These are phyloP conservation scores for Aureobasidium pullulans DNA, from an alignment of 2,329 filamentous ascomycete species.

Conservation along the genomic window DNA sequence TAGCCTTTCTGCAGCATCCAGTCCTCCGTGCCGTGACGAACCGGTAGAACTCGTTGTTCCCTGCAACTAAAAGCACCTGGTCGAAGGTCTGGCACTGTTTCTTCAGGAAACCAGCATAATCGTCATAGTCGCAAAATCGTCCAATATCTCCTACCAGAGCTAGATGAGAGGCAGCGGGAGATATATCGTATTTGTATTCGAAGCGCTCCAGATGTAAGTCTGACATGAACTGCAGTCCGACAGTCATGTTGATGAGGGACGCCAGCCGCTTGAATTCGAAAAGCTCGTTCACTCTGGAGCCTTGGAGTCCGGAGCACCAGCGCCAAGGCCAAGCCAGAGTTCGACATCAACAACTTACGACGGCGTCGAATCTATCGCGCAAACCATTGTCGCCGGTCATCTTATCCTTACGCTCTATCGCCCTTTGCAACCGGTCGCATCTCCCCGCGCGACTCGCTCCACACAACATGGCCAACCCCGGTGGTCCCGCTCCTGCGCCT, in stretches of 20 bases:
- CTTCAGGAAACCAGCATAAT: slow-evolving; percentile 39
- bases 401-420: not conserved
- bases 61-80: slow-evolving; percentile 43
- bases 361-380: not conserved
- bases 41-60: slow-evolving; percentile 50
- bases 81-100: slow-evolving; percentile 37
- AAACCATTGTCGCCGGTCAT: not conserved
- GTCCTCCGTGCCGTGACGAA: slow-evolving; percentile 31
- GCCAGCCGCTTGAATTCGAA: too few relatives aligned
- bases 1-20: slow-evolving; percentile 33
- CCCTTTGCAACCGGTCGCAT: not conserved
- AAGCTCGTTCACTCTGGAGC: too few relatives aligned
- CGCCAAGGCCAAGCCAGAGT: not conserved
- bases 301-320: too few relatives aligned
- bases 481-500: slow-evolving; percentile 17
- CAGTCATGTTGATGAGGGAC: not conserved
- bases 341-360: not conserved
- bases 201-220: slow-evolving; percentile 45
- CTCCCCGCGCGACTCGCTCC: not conserved
- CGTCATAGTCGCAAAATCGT: slow-evolving; percentile 40
- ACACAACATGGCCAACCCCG: slow-evolving; percentile 24
- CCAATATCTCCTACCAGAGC: slow-evolving; percentile 47
- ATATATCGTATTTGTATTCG: slow-evolving; percentile 33
- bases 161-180: slow-evolving; percentile 31
- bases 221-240: slow-evolving; percentile 38